phyloP scores from a whole-genome alignment of 1,139 yeast species.

The Suhomyces maxii region DNA sequence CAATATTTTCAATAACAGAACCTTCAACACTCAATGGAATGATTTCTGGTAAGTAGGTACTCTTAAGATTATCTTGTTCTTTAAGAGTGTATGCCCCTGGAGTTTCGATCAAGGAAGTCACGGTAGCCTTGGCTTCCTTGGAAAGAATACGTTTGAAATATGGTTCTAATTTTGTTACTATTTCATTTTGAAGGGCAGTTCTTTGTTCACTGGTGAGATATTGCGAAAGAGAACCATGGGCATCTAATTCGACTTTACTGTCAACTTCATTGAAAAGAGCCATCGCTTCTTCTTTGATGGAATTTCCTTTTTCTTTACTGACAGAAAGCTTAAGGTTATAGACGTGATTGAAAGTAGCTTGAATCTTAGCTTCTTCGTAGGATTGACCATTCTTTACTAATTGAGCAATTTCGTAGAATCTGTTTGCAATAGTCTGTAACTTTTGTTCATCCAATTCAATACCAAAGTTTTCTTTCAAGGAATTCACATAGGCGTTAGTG shows the following conservation, averaged over 20 bases:
- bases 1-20: slow-evolving; percentile 30
- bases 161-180: slow-evolving; percentile 21
- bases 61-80: slow-evolving; percentile 26
- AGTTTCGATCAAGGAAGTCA: slow-evolving; percentile 29
- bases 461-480: slow-evolving; percentile 4
- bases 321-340: slow-evolving; percentile 48
- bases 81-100: slow-evolving; percentile 34
- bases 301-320: slow-evolving; percentile 42
- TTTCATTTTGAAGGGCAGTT: slow-evolving; percentile 19
- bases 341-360: slow-evolving; percentile 53
- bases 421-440: slow-evolving; percentile 41
- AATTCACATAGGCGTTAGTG: not conserved
- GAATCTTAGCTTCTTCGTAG: slow-evolving; percentile 57
- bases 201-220: slow-evolving; percentile 22
- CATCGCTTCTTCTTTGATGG: slow-evolving; percentile 10
- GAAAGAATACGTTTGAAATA: slow-evolving; percentile 26
- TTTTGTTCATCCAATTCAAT: slow-evolving; percentile 26
- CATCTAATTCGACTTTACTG: slow-evolving; percentile 29
- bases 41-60: slow-evolving; percentile 33
- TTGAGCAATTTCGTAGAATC: slow-evolving; percentile 49
- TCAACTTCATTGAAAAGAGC: slow-evolving; percentile 20
- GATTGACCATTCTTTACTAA: slow-evolving; percentile 27
- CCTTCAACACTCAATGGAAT: slow-evolving; percentile 39
- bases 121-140: slow-evolving; percentile 26
- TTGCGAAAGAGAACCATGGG: slow-evolving; percentile 26